Evolutionary conservation across 2,329 filamentous ascomycete genomes (phyloP), one percentile per base, ranked within the genome.

Genomic region (Cladosporium sphaerospermum): DNA sequence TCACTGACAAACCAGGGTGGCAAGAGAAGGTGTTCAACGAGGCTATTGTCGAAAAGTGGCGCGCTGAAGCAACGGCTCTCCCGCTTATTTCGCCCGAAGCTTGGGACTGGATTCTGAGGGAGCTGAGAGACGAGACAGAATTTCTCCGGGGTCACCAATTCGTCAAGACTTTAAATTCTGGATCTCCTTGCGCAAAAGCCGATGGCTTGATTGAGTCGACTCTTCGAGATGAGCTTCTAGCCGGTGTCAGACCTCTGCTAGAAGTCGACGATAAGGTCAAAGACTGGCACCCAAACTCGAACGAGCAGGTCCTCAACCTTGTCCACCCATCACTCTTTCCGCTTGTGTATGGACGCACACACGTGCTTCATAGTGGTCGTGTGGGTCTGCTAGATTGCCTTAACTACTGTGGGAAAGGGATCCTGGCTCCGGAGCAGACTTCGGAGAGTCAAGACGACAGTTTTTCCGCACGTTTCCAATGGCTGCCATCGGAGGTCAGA

Each of bases 311-410:
- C 2, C 73, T 83, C 1, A 77, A 86, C 59, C 67, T 86, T 2
- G 74, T 86, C 5, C 76, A 85, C 56, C 81, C 82, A 0, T 85
- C 80, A 0, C 69, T 85, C 9, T 86, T 75, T 57, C 81, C 83
- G 0, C 63, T 86, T 0, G 63, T 80, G 2, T 81, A 79, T 57
- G 78, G 77, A 0, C 64, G 66, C 13, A 74, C 72, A 2, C 69
- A 70, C 2, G 68, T 72, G 4, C 57, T 80, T 0, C 50, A 58
- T 9, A 57, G 65, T 5, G 60, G 58, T 4, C 50, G 51, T 6
- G 61, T 68, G 3, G 56, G 59, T 0, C 52, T 71, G 6, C 36
- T 53, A 1, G 59, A 69, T 36, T 66, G 63, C 14, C 54, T 67
- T 7, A 50, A 61, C 6, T 63, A 56, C 50, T 59, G 57, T 13